Evolutionary conservation across 2,329 filamentous ascomycete species (phyloP), one percentile per base, ranked within the genome.

Genomic region (Monilinia aucupariae): DNA sequence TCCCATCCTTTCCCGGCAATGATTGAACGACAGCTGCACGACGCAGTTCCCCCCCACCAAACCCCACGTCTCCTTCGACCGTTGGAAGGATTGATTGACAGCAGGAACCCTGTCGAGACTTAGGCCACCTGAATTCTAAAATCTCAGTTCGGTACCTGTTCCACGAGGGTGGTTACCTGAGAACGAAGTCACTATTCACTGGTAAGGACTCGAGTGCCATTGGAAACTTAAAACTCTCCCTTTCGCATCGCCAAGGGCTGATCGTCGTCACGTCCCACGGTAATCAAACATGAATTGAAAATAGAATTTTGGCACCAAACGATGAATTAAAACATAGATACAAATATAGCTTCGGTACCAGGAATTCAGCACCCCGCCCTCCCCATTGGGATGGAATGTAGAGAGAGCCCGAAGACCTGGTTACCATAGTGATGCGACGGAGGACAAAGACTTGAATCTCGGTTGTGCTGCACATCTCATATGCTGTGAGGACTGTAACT

Each of bases 341-440:
- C 20, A 22, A 10, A 56, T 34, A 47, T 32, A 8, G 34, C n/a
- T 22, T 34, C 41, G 41, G 41, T 56, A 56, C 54, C 41, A 17
- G 30, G 20, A 2, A 10, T 22, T 25, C 4, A 56, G 47, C n/a
- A 34, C 20, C 53, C 41, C 27, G 20, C 20, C 43, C 22, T 47
- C 22, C 1, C 13, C 30, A 7, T 37, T 6, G 22, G n/a, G 32
- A 15, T 51, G 10, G 13, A 34, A 25, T 45, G 20, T 13, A 47
- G 4, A 34, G 41, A 58, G 54, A 47, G 54, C 41, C 54, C 41
- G 41, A 58, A 47, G n/a, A 47, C n/a, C 54, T 58, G 30, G 41
- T 47, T 58, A 34, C 4, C 37, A 58, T 34, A 15, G 32, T 34
- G 20, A 45, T 41, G n/a, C 32, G 10, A 56, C 27, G 13, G 8